phyloP scores from a whole-genome alignment of 2,329 filamentous ascomycete species.

The Penicillium glabrum region DNA sequence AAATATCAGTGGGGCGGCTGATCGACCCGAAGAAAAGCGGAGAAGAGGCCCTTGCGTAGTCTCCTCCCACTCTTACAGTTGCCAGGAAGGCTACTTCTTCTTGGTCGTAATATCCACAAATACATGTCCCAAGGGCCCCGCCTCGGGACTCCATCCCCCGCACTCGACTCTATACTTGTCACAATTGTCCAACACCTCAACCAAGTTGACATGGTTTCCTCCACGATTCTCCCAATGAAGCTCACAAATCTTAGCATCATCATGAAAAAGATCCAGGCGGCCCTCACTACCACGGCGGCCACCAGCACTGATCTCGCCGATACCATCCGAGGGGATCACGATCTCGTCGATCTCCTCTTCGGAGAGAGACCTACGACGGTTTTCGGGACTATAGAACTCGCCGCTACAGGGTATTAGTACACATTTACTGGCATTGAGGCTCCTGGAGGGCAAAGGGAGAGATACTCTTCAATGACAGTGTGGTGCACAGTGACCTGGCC shows the following conservation, averaged over 20 bases:
- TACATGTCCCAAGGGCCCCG: constrained; percentile 32
- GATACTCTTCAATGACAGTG: constrained; percentile 30
- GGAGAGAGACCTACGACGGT: constrained; percentile 24
- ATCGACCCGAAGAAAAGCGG: background rate
- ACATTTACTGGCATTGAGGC: background rate
- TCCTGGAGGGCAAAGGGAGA: background rate
- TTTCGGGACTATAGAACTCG: constrained; percentile 26
- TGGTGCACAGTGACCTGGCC: constrained; percentile 27
- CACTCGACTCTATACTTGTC: constrained; percentile 28
- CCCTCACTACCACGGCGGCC: constrained; percentile 34
- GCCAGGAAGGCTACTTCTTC: constrained; percentile 10
- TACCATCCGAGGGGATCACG: constrained; percentile 26
- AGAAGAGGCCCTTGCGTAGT: background rate
- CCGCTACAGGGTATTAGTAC: constrained; percentile 20
- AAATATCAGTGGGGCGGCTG: background rate
- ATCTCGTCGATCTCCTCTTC: constrained; percentile 33
- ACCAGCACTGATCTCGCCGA: constrained; percentile 32
- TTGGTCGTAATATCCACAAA: constrained; percentile 28
- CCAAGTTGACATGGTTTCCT: constrained; percentile 22
- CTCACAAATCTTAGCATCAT: constrained; percentile 32
- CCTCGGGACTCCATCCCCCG: constrained; percentile 31
- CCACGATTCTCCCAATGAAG: constrained; percentile 34
- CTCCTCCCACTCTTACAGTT: background rate
- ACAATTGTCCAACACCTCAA: constrained; percentile 27
- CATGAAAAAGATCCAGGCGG: constrained; percentile 32